Conservation (phyloP, 208 protist species). For the Leishmania tropica region DNA sequence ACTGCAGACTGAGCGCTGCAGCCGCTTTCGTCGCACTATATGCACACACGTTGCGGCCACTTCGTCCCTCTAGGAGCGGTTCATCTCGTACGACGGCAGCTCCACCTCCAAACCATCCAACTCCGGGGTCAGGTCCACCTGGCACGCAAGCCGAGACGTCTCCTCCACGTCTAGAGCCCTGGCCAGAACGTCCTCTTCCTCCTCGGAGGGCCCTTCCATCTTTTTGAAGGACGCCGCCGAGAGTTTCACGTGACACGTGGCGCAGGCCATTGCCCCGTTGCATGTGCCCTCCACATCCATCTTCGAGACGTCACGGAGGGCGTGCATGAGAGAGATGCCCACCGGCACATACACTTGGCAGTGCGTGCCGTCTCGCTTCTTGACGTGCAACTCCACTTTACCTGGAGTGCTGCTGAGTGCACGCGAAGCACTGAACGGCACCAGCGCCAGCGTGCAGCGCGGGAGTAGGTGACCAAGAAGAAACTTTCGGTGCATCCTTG, state of each 20-base stretch:
- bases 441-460: not conserved
- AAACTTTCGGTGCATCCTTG: not conserved
- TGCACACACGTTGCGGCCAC: not conserved
- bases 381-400: constrained; percentile 48
- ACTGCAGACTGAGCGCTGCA: not conserved
- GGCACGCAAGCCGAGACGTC: constrained; percentile 52
- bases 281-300: constrained; percentile 80
- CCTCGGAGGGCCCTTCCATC: constrained; percentile 45
- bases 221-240: constrained; percentile 75
- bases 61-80: not conserved
- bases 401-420: constrained; percentile 25
- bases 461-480: not conserved
- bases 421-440: not conserved
- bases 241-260: constrained; percentile 94
- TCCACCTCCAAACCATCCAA: constrained; percentile 33
- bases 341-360: constrained; percentile 23
- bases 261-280: constrained; percentile 92
- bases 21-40: not conserved
- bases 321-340: constrained; percentile 88
- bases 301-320: constrained; percentile 77
- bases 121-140: constrained; percentile 46
- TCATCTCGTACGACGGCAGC: constrained; percentile 6
- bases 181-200: constrained; percentile 68
- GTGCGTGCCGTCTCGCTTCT: constrained; percentile 30
- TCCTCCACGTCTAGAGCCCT: constrained; percentile 31